Conservation (phyloP, 768 basidiomycete genomes). For the Roridomyces roridus region DNA sequence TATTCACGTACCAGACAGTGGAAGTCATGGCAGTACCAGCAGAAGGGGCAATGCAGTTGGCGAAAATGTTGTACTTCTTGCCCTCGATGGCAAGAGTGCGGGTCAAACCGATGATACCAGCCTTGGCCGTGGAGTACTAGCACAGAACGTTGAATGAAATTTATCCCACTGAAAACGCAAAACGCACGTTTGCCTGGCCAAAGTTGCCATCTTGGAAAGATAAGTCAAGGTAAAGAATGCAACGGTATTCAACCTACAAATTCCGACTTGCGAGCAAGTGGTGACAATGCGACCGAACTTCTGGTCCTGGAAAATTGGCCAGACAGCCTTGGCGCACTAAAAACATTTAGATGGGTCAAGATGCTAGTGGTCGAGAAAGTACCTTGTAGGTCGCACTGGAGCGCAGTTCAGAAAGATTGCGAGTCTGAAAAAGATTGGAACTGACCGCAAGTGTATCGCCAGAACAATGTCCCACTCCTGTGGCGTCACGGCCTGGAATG, state of each 20-base stretch:
- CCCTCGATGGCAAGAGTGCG: constrained; percentile 91
- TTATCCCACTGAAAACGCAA: constrained; percentile 1
- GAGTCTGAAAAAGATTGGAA: constrained; percentile 9
- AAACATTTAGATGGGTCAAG: not conserved
- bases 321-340: constrained; percentile 91
- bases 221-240: not conserved
- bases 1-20: constrained; percentile 67
- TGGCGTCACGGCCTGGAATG: constrained; percentile 87
- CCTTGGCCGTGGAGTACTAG: constrained; percentile 92
- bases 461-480: constrained; percentile 95
- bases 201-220: constrained; percentile 81
- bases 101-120: constrained; percentile 90
- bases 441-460: constrained; percentile 79
- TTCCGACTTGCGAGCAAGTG: constrained; percentile 91
- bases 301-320: constrained; percentile 97
- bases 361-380: not conserved
- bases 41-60: constrained; percentile 86
- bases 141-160: constrained; percentile 5
- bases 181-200: constrained; percentile 85
- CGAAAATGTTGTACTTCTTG: constrained; percentile 86
- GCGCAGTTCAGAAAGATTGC: not conserved
- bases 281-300: constrained; percentile 96
- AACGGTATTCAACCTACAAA: constrained; percentile 63
- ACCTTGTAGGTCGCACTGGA: constrained; percentile 87
- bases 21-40: constrained; percentile 93